Percentiles rank a stretch among this genome's conserved stretches.
These are phyloP conservation scores for Trichomonas tenax DNA, from an alignment of 208 protist species.

Conservation along the genomic window DNA sequence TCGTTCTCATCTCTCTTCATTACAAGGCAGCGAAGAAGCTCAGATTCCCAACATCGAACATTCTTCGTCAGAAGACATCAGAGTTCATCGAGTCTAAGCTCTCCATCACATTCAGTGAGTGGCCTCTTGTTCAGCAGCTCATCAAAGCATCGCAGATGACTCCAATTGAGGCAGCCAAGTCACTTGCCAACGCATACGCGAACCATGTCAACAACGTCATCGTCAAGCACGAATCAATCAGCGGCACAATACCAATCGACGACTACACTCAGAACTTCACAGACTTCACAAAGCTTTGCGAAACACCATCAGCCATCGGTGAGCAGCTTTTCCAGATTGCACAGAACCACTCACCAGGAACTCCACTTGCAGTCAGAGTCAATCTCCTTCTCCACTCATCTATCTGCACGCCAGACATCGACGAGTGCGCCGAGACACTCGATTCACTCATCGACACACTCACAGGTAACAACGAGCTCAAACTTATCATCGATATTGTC, in stretches of 20 bases:
- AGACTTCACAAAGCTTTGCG: not conserved
- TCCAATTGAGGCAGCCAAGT: not conserved
- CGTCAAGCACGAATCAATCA: not conserved
- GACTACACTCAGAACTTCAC: not conserved
- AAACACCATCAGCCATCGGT: not conserved
- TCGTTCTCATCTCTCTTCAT: not conserved
- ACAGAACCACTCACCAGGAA: not conserved
- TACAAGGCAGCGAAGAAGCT: not conserved
- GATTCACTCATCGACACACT: not conserved
- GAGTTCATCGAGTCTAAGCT: slow-evolving; percentile 12
- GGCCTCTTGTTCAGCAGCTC: not conserved
- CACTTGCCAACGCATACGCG: not conserved
- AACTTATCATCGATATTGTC: not conserved
- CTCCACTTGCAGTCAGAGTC: not conserved
- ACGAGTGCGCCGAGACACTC: not conserved
- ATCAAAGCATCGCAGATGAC: not conserved
- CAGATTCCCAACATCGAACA: not conserved
- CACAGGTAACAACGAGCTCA: too few species aligned
- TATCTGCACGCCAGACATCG: not conserved
- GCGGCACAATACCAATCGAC: not conserved
- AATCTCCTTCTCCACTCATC: not conserved
- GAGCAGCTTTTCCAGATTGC: not conserved
- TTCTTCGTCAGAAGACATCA: not conserved
- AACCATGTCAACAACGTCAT: not conserved
- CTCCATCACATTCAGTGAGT: not conserved